Conservation (phyloP, 2,329 filamentous ascomycete species). For the Trichoderma guizhouense region DNA sequence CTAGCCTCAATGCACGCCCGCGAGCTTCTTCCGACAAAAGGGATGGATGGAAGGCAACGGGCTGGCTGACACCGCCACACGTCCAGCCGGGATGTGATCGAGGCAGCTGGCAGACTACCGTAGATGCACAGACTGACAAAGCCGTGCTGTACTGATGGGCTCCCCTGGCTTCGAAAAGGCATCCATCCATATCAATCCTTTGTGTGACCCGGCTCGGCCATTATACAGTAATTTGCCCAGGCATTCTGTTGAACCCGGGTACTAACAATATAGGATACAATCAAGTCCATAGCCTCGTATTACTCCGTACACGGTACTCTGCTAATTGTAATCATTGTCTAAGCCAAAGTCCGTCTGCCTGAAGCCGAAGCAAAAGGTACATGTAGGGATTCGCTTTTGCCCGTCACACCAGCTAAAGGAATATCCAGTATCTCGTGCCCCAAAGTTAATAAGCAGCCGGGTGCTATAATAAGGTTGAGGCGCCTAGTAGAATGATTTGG, state of each 20-base stretch:
- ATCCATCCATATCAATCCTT: background rate
- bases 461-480: background rate
- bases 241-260: background rate
- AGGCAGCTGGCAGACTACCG: background rate
- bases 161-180: background rate
- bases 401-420: background rate
- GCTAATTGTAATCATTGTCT: background rate
- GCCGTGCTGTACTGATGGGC: background rate
- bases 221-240: background rate
- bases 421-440: background rate
- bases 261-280: background rate
- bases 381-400: background rate
- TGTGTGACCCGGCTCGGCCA: background rate
- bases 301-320: background rate
- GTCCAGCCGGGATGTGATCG: background rate
- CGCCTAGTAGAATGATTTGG: background rate
- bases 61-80: constrained; percentile 4
- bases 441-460: background rate
- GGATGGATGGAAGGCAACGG: background rate
- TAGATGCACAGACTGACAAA: background rate
- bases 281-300: background rate
- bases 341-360: background rate
- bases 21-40: constrained; percentile 9
- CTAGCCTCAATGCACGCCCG: constrained; percentile 5
- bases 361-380: background rate